phyloP scores from a whole-genome alignment of 2,329 filamentous ascomycete species.

The Cordyceps tenuipes region DNA sequence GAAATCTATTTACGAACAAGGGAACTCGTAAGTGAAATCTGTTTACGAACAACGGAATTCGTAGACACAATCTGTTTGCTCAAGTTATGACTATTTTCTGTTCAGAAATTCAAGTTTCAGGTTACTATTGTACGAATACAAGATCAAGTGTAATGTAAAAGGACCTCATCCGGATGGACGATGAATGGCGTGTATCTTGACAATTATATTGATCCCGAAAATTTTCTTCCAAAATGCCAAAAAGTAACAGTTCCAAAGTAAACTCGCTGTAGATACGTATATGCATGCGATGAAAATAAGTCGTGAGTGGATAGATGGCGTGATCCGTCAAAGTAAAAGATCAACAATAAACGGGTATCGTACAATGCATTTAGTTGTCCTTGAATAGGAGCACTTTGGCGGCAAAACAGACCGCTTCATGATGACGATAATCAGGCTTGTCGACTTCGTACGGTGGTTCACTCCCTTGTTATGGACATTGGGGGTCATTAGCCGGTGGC shows the following conservation, averaged over 20 bases:
- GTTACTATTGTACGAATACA: background rate
- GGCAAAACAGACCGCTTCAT: background rate
- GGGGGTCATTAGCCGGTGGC: constrained; percentile 29
- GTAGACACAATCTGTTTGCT: background rate
- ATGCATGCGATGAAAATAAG: background rate
- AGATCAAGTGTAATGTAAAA: background rate
- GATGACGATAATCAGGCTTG: background rate
- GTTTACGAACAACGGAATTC: background rate
- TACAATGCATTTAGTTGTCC: background rate
- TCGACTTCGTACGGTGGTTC: background rate
- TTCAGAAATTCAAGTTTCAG: background rate
- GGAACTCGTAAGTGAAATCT: background rate
- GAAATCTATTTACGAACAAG: background rate
- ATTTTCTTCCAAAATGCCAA: too few relatives aligned
- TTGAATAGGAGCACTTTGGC: background rate
- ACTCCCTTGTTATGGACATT: background rate
- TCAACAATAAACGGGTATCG: background rate
- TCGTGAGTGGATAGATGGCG: background rate
- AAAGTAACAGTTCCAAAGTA: too few relatives aligned
- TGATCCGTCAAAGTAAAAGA: background rate
- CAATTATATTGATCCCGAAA: too few relatives aligned
- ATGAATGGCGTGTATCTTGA: too few relatives aligned
- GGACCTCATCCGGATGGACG: background rate
- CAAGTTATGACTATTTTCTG: background rate
- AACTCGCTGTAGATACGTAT: background rate